Conservation (phyloP, 306 rosid genomes). For the Quercus glauca region DNA sequence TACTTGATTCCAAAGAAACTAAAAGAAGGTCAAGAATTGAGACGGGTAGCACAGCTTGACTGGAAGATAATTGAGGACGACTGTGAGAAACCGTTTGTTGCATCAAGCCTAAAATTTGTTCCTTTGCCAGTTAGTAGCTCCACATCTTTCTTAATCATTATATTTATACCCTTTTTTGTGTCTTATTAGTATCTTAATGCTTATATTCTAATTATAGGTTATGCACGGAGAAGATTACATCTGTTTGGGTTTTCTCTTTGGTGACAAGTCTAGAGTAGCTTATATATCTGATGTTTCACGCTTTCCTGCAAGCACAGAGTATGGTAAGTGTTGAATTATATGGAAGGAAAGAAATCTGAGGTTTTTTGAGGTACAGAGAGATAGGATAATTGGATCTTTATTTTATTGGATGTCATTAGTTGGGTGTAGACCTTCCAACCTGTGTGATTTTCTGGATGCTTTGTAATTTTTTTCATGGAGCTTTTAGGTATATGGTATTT, state of each 20-base stretch:
- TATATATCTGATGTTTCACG: constrained; percentile 97
- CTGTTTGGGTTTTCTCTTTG: constrained; percentile 93
- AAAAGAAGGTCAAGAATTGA: constrained; percentile 86
- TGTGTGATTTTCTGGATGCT: no score
- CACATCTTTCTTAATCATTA: constrained; percentile 29
- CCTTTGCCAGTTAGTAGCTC: constrained; percentile 78
- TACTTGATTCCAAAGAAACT: constrained; percentile 74
- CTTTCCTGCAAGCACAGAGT: constrained; percentile 76
- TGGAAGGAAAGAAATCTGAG: no score
- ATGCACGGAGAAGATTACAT: constrained; percentile 97
- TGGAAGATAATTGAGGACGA: constrained; percentile 66
- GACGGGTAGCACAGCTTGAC: constrained; percentile 91
- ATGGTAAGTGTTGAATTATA: constrained; percentile 43
- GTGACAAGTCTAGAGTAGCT: constrained; percentile 74
- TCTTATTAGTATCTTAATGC: constrained; percentile 11
- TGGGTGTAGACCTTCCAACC: no score
- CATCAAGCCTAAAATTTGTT: constrained; percentile 76
- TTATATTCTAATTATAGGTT: constrained; percentile 50
- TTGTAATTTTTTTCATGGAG: no score
- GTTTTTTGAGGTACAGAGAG: no score
- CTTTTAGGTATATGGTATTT: no score
- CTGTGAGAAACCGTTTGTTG: constrained; percentile 66
- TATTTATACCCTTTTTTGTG: background rate
- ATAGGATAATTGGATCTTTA: no score
- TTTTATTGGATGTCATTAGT: no score